These are phyloP conservation scores for Globisporangium rhizosaccharum DNA, from an alignment of 352 stramenopile genomes.

Conservation along the genomic window DNA sequence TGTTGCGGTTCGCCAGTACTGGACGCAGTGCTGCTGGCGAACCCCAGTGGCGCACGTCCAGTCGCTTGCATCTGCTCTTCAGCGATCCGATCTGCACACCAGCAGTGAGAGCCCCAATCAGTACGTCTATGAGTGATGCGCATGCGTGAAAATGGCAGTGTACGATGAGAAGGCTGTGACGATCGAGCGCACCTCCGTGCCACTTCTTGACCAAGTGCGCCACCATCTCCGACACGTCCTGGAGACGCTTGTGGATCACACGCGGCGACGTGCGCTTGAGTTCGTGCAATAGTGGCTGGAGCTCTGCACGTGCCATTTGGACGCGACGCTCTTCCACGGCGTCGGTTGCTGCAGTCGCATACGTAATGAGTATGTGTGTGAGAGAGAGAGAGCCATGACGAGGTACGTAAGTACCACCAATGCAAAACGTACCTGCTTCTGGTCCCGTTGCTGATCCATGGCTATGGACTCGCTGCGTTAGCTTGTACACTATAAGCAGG, in stretches of 20 bases:
- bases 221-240: slow-evolving; percentile 75
- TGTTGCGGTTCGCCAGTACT: background rate
- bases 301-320: slow-evolving; percentile 46
- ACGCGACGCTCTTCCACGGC: slow-evolving; percentile 56
- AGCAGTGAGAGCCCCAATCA: background rate
- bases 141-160: background rate
- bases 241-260: slow-evolving; percentile 68
- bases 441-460: background rate
- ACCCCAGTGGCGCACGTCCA: background rate
- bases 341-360: slow-evolving; percentile 25
- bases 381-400: background rate
- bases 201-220: slow-evolving; percentile 63
- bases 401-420: background rate
- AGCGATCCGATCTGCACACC: background rate
- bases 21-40: background rate
- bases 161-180: background rate
- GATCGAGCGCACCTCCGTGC: slow-evolving; percentile 36
- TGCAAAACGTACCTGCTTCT: background rate
- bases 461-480: background rate
- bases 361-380: background rate
- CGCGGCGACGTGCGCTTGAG: slow-evolving; percentile 48
- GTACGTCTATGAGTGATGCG: background rate
- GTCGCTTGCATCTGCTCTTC: slow-evolving; percentile 2
- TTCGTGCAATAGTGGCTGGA: slow-evolving; percentile 58
- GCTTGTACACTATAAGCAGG: background rate